Conservation (phyloP, 2,329 filamentous ascomycete genomes). For the Penicillium aurantiogriseum region DNA sequence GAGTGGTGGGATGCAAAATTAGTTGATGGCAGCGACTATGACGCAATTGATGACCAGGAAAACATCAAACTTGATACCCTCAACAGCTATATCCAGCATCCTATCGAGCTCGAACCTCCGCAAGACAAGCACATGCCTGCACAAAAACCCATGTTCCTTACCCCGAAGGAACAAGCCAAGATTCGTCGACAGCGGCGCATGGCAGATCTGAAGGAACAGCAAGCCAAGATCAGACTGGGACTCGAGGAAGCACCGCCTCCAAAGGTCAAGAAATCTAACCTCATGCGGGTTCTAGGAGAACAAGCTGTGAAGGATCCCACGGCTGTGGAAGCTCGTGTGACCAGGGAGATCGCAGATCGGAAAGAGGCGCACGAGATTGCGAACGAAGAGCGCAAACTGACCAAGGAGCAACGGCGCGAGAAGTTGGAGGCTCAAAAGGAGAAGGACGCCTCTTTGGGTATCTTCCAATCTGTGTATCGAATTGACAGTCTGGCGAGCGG, state of each 20-base stretch:
- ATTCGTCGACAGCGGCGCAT: constrained; percentile 84
- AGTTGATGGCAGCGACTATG: constrained; percentile 72
- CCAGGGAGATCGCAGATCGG: constrained; percentile 85
- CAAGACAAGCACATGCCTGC: constrained; percentile 79
- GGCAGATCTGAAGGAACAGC: constrained; percentile 91
- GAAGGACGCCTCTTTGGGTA: constrained; percentile 81
- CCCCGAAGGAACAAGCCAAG: constrained; percentile 86
- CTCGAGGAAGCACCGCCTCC: constrained; percentile 86
- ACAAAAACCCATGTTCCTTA: constrained; percentile 89
- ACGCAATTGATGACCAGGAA: constrained; percentile 62
- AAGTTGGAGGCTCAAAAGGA: constrained; percentile 82
- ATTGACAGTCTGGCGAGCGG: constrained; percentile 87
- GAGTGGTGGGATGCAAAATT: constrained; percentile 98
- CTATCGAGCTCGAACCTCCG: constrained; percentile 83
- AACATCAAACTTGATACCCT: constrained; percentile 73
- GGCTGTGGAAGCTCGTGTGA: constrained; percentile 91
- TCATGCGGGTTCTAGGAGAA: constrained; percentile 95
- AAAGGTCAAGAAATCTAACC: constrained; percentile 94
- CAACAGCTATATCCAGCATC: constrained; percentile 88
- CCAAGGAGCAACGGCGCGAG: constrained; percentile 80
- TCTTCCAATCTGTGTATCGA: constrained; percentile 84
- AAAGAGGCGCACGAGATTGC: constrained; percentile 71
- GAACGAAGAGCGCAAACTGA: constrained; percentile 84
- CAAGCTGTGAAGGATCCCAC: constrained; percentile 94
- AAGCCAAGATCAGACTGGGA: constrained; percentile 91